Evolutionary conservation across 2,329 filamentous ascomycete genomes (phyloP).

Genomic region (Fusarium redolens): DNA sequence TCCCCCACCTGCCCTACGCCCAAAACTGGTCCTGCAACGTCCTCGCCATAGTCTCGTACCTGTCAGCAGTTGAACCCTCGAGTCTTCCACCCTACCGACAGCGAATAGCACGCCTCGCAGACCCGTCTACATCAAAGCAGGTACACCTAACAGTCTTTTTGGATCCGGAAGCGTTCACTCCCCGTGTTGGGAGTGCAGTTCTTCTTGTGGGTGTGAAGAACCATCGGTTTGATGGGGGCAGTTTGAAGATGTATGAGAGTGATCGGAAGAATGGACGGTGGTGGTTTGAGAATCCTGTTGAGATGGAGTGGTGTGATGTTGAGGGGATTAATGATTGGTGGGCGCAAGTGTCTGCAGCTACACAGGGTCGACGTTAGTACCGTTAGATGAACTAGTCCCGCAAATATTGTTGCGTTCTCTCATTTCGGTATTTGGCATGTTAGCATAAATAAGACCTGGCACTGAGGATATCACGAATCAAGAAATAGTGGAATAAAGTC

Average conservation of each 20-base stretch:
- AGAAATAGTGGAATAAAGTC: not conserved
- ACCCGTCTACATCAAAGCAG: constrained; percentile 63
- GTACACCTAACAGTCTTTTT: constrained; percentile 67
- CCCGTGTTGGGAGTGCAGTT: constrained; percentile 60
- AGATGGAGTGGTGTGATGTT: constrained; percentile 63
- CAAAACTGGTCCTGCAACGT: constrained; percentile 70
- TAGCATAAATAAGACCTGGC: too few relatives aligned
- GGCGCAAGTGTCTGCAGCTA: constrained; percentile 43
- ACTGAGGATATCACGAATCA: not conserved
- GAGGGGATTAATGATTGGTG: constrained; percentile 60
- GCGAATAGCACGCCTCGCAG: constrained; percentile 62
- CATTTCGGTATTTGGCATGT: fast-evolving
- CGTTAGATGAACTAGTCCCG: not conserved
- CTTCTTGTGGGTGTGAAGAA: constrained; percentile 68
- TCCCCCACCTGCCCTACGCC: constrained; percentile 65
- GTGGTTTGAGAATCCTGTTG: constrained; percentile 63
- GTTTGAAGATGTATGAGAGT: constrained; percentile 58
- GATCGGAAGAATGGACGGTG: constrained; percentile 53
- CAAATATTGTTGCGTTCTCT: not conserved
- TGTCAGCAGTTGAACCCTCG: constrained; percentile 61
- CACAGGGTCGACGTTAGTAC: not conserved
- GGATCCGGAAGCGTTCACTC: constrained; percentile 61
- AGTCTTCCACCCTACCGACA: constrained; percentile 62
- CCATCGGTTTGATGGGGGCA: constrained; percentile 63
- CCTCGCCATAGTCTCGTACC: constrained; percentile 60